phyloP scores from a whole-genome alignment of 208 protist genomes.

The Wallacemonas sp. region DNA sequence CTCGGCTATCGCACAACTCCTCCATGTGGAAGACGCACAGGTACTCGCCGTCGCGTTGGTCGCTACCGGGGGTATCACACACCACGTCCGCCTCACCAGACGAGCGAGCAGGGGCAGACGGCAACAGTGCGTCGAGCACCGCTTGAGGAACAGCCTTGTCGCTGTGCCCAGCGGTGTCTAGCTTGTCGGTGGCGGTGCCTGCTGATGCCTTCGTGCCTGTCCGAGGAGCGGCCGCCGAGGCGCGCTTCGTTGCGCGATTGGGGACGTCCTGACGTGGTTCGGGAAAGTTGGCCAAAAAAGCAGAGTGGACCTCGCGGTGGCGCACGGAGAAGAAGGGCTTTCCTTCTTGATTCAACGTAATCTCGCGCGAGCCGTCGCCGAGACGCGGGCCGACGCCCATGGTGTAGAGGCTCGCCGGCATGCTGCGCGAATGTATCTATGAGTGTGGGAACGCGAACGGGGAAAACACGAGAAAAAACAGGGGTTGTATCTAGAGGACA shows the following conservation, averaged over 20 bases:
- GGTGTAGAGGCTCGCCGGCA: constrained; percentile 54
- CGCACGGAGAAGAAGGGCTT: constrained; percentile 55
- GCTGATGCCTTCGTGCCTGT: not conserved
- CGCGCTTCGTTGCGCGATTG: not conserved
- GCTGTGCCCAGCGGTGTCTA: not conserved
- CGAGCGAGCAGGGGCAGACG: not conserved
- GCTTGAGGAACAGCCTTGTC: not conserved
- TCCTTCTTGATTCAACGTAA: constrained; percentile 56
- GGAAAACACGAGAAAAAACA: constrained; percentile 17
- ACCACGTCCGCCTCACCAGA: not conserved
- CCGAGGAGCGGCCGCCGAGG: not conserved
- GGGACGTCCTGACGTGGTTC: not conserved
- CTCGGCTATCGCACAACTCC: constrained; percentile 57
- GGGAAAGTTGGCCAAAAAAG: constrained; percentile 62
- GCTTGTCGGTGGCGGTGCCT: not conserved
- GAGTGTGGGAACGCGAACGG: not conserved
- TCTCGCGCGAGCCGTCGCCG: constrained; percentile 52
- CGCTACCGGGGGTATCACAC: no score
- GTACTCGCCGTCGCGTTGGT: constrained; percentile 48
- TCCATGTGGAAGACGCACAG: constrained; percentile 82
- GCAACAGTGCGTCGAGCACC: not conserved
- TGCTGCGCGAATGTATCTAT: not conserved
- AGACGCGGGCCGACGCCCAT: constrained; percentile 60
- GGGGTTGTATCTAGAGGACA: no score
- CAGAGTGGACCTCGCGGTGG: constrained; percentile 59